Base-by-base conservation (phyloP, 352 stramenopile species). In the Phytophthora multivora region DNA sequence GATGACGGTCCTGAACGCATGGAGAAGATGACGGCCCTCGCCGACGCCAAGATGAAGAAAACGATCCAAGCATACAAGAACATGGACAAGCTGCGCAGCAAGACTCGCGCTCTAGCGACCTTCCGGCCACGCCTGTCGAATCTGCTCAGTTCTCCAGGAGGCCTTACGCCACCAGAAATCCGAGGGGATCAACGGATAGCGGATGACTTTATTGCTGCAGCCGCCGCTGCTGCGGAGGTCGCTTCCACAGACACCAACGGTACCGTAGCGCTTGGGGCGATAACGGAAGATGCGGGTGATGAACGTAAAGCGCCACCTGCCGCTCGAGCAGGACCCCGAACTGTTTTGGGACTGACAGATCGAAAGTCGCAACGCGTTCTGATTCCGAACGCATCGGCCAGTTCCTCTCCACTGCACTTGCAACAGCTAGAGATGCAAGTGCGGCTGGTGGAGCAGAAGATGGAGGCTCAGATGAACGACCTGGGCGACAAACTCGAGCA, bases 31-130 rank as follows among this genome's bases (percentile, higher is more conserved):
- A 89, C 79, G 13, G 58, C 66, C 33, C 68, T 90, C 7, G 75
- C 80, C 0, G 81, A 89, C 47, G 64, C 67, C 43, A 81, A 89
- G 43, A 83, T 89, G 79, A 88, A 89, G 60, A 85, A 81, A 30
- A 67, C 69, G 5, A 71, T 86, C 23, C 66, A 79, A 33, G 57
- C 75, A 12, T 72, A 79, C 54, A 80, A 73, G 41, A 77, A 80
- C 39, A 66, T 78, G 62, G 62, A 77, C 21, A 79, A 76, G 41
- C 61, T 84, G 19, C 72, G 72, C 19, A 71, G 53, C 45, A 78
- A 77, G 51, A 71, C 70, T 1, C 60, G 68, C 39, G 61, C 50
- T 10, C 48, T 84, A 19, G 46, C 71, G 12, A 61, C 25, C 10
- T 56, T 75, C 30, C 57, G 54, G 28, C 66, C 75, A 13, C 67